Percentiles rank a stretch among this genome's conserved stretches.
Conservation (phyloP, 495 filamentous ascomycete species). For the Ramalina intermedia region DNA sequence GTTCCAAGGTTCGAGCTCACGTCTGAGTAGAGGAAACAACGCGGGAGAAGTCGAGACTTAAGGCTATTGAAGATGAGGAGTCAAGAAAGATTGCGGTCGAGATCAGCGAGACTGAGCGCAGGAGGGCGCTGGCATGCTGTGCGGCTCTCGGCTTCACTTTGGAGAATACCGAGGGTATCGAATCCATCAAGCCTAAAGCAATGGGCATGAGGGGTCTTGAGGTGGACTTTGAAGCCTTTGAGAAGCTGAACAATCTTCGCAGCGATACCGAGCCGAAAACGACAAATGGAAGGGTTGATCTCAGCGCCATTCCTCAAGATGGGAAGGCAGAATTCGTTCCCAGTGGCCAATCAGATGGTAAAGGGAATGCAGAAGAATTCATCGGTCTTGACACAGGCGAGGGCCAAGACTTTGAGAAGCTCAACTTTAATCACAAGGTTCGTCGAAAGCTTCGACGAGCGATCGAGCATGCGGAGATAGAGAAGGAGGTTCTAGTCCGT, state of each 20-base stretch:
- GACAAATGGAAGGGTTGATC: conserved; percentile 14
- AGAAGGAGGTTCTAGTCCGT: conserved; percentile 15
- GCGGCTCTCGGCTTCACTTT: conserved; percentile 15
- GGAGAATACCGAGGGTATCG: conserved; percentile 13
- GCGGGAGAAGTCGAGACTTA: conserved; percentile 8
- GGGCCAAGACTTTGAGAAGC: conserved; percentile 10
- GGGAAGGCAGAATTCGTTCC: conserved; percentile 4
- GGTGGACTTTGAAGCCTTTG: conserved; percentile 15
- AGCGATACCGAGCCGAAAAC: conserved; percentile 5
- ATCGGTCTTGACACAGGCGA: conserved; percentile 14
- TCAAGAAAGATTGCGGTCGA: conserved; percentile 17
- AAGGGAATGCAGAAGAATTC: conserved; percentile 8
- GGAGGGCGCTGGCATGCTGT: conserved; percentile 11
- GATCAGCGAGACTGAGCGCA: conserved; percentile 12
- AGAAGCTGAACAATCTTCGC: conserved; percentile 3
- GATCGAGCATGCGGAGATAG: conserved; percentile 14
- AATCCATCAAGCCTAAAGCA: conserved; percentile 17
- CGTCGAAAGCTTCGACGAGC: conserved; percentile 18
- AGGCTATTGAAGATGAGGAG: conserved; percentile 16
- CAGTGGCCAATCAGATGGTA: neutral
- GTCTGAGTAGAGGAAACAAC: conserved; percentile 10
- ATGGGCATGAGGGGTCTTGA: conserved; percentile 18
- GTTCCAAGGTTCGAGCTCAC: neutral
- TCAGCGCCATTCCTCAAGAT: conserved; percentile 9
- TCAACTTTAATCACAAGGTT: conserved; percentile 18